These are phyloP conservation scores for Podaxis sp. DNA, from an alignment of 768 basidiomycete species.

Conservation along the genomic window DNA sequence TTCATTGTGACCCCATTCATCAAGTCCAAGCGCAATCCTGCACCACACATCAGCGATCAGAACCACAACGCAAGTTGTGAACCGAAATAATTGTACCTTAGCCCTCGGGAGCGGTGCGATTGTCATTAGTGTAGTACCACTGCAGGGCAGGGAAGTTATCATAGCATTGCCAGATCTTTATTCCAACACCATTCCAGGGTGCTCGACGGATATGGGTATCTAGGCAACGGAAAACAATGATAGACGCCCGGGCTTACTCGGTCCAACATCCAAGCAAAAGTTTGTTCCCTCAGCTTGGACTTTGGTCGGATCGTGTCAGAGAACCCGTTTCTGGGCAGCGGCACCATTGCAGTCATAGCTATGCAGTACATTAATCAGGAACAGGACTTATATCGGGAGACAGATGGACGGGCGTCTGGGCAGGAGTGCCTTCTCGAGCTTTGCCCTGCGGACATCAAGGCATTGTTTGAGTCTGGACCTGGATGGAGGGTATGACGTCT, in stretches of 20 bases:
- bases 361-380: background rate
- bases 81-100: slow-evolving; percentile 16
- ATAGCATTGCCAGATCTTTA: slow-evolving; percentile 26
- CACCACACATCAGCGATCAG: background rate
- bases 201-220: slow-evolving; percentile 8
- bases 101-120: slow-evolving; percentile 19
- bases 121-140: slow-evolving; percentile 27
- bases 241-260: slow-evolving; percentile 12
- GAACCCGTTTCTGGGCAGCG: slow-evolving; percentile 26
- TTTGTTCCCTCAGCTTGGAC: slow-evolving; percentile 22
- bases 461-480: slow-evolving; percentile 19
- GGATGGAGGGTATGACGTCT: slow-evolving; percentile 16
- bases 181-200: slow-evolving; percentile 21
- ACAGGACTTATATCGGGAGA: background rate
- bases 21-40: slow-evolving; percentile 17
- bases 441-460: slow-evolving; percentile 31
- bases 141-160: slow-evolving; percentile 20
- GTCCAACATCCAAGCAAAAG: slow-evolving; percentile 30
- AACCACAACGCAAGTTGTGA: background rate
- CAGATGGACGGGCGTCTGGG: slow-evolving; percentile 27
- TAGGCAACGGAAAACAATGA: background rate
- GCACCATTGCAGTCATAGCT: slow-evolving; percentile 30
- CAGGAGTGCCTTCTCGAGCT: slow-evolving; percentile 31
- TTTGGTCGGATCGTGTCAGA: slow-evolving; percentile 22
- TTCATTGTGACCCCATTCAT: slow-evolving; percentile 19